Base-by-base conservation (phyloP, 2,329 filamentous ascomycete genomes). In the Neopestalotiopsis clavispora region DNA sequence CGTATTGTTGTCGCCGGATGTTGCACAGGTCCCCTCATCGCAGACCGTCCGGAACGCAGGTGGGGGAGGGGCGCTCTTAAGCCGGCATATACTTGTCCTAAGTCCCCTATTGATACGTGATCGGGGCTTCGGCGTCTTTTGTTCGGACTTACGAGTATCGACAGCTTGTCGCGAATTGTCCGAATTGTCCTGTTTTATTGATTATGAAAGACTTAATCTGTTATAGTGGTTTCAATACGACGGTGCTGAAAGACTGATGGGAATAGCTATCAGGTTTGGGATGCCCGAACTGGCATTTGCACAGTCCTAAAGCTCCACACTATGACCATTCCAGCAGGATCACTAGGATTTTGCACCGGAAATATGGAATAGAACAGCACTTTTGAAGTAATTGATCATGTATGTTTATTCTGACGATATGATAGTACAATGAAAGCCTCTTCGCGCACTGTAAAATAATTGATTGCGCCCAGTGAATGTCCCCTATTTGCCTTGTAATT, bases 51-150 rank as follows among this genome's bases (percentile, higher is more conserved):
- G 65, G 45, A 42, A 59, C 49, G 56, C 40, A 60, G 40, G 65
- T 67, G 65, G 65, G 65, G 65, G 65, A 67, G 65, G 65, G 65
- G 65, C 65, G 20, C 30, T 34, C 17, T 52, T 20, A 52, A 52
- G 45, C 45, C 45, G 45, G 45, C 45, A 52, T 52, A 52, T 52
- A 52, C 45, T 17, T 17, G n/a, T 52, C 6, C 45, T n/a, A 20
- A n/a, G n/a, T 17, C 45, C 17, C 45, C 45, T 52, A 52, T 17
- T 62, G 32, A 64, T 14, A 34, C 12, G 6, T 12, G 20, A n/a
- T 64, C 40, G 61, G 61, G 23, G 38, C 17, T 45, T 23, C 23
- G n/a, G 61, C 17, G 40, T 12, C n/a, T 52, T 17, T 32, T 45
- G 40, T 20, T 34, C 38, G 61, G 61, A 64, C 61, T 49, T 64